These are phyloP conservation scores for Fusarium fujikuroi DNA, from an alignment of 2,329 filamentous ascomycete genomes.

Conservation along the genomic window DNA sequence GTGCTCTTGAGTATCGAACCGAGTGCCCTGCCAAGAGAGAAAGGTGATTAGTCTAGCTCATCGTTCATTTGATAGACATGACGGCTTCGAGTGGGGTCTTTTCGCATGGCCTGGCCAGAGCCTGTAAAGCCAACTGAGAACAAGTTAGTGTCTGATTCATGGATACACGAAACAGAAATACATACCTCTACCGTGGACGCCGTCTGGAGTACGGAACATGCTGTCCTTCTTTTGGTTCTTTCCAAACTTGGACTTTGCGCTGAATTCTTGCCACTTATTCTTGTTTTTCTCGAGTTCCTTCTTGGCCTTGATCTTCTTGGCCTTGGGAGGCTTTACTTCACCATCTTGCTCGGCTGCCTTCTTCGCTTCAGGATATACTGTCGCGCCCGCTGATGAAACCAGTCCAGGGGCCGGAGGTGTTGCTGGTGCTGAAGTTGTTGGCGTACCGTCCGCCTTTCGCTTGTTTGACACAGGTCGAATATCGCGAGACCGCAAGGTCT, in stretches of 20 bases:
- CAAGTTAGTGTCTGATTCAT: constrained; percentile 31
- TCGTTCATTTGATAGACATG: constrained; percentile 86
- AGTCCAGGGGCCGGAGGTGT: constrained; percentile 53
- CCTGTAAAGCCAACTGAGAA: constrained; percentile 90
- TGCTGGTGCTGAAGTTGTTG: constrained; percentile 58
- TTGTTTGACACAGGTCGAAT: constrained; percentile 84
- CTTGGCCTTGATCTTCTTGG: constrained; percentile 91
- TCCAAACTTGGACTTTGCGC: constrained; percentile 76
- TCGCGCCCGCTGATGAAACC: constrained; percentile 66
- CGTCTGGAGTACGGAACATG: constrained; percentile 95
- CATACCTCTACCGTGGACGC: constrained; percentile 85
- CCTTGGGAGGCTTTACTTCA: constrained; percentile 75
- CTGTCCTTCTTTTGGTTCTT: constrained; percentile 84
- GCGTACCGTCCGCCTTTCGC: constrained; percentile 84
- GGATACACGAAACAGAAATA: too few relatives aligned
- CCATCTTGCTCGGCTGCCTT: constrained; percentile 72
- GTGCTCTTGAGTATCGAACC: constrained; percentile 30
- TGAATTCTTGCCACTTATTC: constrained; percentile 95
- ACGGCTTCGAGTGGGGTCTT: constrained; percentile 82
- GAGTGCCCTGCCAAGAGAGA: constrained; percentile 43
- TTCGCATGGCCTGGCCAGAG: constrained; percentile 94
- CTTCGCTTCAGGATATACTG: constrained; percentile 69
- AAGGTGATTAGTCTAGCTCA: constrained; percentile 71
- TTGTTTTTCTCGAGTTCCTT: constrained; percentile 92
- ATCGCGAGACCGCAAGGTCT: constrained; percentile 84